phyloP scores from a whole-genome alignment of 2,329 filamentous ascomycete genomes.

The Incumbomyces lentus region DNA sequence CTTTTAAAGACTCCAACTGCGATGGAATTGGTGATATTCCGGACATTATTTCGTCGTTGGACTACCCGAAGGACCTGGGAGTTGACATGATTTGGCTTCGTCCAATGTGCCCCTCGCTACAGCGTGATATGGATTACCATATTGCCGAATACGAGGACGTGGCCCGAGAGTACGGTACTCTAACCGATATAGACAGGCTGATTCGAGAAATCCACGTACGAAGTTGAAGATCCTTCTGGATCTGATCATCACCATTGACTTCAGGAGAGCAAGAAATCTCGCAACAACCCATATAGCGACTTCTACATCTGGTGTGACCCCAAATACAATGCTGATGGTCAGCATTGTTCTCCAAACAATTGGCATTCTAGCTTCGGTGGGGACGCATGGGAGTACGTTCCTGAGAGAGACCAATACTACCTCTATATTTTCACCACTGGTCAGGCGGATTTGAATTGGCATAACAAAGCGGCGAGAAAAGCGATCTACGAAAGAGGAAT shows the following conservation, averaged over 20 bases:
- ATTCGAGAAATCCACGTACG: slow-evolving; percentile 46
- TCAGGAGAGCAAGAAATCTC: slow-evolving; percentile 48
- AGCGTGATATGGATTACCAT: slow-evolving; percentile 61
- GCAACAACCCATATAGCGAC: slow-evolving; percentile 49
- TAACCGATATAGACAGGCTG: slow-evolving; percentile 49
- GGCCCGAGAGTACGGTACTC: slow-evolving; percentile 50
- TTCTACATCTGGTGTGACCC: slow-evolving; percentile 50
- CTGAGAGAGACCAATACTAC: slow-evolving; percentile 58
- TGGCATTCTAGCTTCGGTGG: slow-evolving; percentile 52
- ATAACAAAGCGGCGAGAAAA: slow-evolving; percentile 49
- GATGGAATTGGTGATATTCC: slow-evolving; percentile 52
- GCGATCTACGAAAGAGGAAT: slow-evolving; percentile 55
- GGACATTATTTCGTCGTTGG: slow-evolving; percentile 52
- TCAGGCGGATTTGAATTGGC: slow-evolving; percentile 71
- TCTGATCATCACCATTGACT: slow-evolving; percentile 60
- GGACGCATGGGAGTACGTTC: slow-evolving; percentile 48
- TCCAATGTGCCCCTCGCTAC: slow-evolving; percentile 54
- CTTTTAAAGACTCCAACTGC: slow-evolving; percentile 47
- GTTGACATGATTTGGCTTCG: slow-evolving; percentile 57
- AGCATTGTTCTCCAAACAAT: slow-evolving; percentile 59
- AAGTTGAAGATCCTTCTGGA: slow-evolving; percentile 58
- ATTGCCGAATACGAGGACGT: slow-evolving; percentile 54
- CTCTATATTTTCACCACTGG: slow-evolving; percentile 59
- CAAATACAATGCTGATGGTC: slow-evolving; percentile 41
- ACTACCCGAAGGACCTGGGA: slow-evolving; percentile 51